These are phyloP conservation scores for Stellera chamaejasme DNA, from an alignment of 345 rosid genomes.

Conservation along the genomic window DNA sequence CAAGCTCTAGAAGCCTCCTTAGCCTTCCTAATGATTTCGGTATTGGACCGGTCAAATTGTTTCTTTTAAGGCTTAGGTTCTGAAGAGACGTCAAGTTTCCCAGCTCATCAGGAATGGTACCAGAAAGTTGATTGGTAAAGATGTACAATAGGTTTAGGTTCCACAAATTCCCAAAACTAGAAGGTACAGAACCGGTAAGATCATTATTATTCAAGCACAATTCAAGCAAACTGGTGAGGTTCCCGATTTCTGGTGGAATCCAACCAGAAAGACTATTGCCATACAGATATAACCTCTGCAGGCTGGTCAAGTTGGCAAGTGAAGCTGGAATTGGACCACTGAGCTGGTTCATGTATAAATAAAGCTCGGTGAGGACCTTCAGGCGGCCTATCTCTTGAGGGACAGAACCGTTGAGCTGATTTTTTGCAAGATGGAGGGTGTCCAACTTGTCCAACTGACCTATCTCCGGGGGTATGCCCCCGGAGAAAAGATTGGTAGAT, in stretches of 20 bases:
- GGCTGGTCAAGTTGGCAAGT: slow-evolving; percentile 7
- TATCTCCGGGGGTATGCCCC: background rate
- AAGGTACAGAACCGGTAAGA: slow-evolving; percentile 17
- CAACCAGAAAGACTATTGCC: slow-evolving; percentile 13
- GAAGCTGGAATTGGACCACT: slow-evolving; percentile 11
- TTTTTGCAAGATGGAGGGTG: slow-evolving; percentile 16
- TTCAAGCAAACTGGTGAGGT: slow-evolving; percentile 12
- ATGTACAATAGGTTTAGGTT: too few relatives aligned
- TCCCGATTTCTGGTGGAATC: slow-evolving; percentile 23
- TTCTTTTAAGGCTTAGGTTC: slow-evolving; percentile 1
- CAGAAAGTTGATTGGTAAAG: too few relatives aligned
- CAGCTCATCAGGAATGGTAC: slow-evolving; percentile 17
- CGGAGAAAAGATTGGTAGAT: slow-evolving; percentile 22
- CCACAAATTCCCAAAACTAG: too few relatives aligned
- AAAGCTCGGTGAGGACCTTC: background rate
- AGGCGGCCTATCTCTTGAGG: slow-evolving; percentile 5
- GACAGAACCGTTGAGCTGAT: slow-evolving; percentile 10
- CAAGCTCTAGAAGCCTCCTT: background rate
- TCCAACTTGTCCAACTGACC: slow-evolving; percentile 15
- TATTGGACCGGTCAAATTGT: slow-evolving; percentile 17
- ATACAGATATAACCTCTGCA: slow-evolving; percentile 5
- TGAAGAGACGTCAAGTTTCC: slow-evolving; percentile 14
- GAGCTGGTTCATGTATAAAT: slow-evolving; percentile 3
- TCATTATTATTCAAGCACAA: slow-evolving; percentile 14
- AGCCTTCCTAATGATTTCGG: slow-evolving; percentile 17